These are phyloP conservation scores for Mercurialis annua DNA, from an alignment of 345 rosid genomes.

Conservation along the genomic window DNA sequence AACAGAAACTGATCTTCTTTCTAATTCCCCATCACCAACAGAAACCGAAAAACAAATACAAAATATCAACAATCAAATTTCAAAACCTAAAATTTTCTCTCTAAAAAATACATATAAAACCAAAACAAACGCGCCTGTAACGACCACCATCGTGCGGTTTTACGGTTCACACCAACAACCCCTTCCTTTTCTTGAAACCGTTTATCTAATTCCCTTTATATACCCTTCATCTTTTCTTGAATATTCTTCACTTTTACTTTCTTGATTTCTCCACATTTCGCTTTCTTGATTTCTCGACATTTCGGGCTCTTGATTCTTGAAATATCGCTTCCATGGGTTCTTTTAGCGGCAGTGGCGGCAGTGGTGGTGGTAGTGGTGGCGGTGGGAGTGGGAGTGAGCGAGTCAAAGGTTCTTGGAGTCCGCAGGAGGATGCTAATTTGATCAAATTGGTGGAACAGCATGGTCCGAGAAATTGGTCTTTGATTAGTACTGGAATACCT, in stretches of 20 bases:
- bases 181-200: slow-evolving; percentile 24
- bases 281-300: neutral
- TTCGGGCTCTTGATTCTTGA: neutral
- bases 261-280: neutral
- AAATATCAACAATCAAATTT: neutral
- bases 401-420: slow-evolving; percentile 63
- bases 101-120: neutral
- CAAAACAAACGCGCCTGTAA: slow-evolving; percentile 31
- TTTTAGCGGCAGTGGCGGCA: slow-evolving; percentile 7
- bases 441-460: slow-evolving; percentile 46
- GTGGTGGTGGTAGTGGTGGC: no score
- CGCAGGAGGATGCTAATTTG: slow-evolving; percentile 52
- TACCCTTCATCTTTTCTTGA: neutral
- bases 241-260: neutral
- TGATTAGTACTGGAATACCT: slow-evolving; percentile 51
- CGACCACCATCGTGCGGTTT: slow-evolving; percentile 44
- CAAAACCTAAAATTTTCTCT: no score
- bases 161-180: slow-evolving; percentile 50
- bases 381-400: slow-evolving; percentile 19
- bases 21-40: neutral
- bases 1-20: slow-evolving; percentile 17
- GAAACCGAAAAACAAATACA: neutral
- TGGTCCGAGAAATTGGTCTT: slow-evolving; percentile 71
- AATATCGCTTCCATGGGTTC: neutral
- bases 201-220: slow-evolving; percentile 9